These are phyloP conservation scores for Canavalia gladiata DNA, from an alignment of 306 rosid genomes.

Conservation along the genomic window DNA sequence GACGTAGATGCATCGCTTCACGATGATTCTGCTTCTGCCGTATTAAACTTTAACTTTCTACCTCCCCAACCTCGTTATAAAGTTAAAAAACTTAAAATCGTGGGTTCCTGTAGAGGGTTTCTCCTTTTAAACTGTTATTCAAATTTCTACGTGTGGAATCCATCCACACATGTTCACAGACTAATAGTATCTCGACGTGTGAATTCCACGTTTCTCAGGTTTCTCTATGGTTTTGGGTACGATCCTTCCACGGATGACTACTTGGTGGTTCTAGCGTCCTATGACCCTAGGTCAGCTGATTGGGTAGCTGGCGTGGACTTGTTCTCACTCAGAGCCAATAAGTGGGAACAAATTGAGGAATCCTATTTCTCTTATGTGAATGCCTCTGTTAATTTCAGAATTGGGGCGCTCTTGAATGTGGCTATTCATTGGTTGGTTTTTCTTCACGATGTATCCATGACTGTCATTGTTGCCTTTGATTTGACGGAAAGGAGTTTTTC, in stretches of 20 bases:
- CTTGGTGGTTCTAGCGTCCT: neutral
- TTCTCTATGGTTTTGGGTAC: conserved; percentile 26
- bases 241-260: conserved; percentile 7
- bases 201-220: fast-evolving
- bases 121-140: neutral
- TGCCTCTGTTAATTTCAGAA: fast-evolving
- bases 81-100: neutral
- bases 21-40: neutral
- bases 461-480: conserved; percentile 43
- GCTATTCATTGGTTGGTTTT: conserved; percentile 30
- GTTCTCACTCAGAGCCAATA: conserved; percentile 20
- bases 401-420: neutral
- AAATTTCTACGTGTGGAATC: conserved; percentile 13
- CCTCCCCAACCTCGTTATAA: no score
- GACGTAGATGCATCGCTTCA: neutral
- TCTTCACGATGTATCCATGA: neutral
- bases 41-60: neutral
- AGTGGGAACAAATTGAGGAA: neutral
- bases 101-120: conserved; percentile 22
- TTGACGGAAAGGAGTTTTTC: neutral
- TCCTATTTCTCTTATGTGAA: neutral
- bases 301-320: neutral
- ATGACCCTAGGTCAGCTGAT: no score
- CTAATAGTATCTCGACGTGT: neutral
- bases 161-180: conserved; percentile 7